Evolutionary conservation across 2,329 filamentous ascomycete species (phyloP).

Genomic region (Akanthomyces dipterigenus): DNA sequence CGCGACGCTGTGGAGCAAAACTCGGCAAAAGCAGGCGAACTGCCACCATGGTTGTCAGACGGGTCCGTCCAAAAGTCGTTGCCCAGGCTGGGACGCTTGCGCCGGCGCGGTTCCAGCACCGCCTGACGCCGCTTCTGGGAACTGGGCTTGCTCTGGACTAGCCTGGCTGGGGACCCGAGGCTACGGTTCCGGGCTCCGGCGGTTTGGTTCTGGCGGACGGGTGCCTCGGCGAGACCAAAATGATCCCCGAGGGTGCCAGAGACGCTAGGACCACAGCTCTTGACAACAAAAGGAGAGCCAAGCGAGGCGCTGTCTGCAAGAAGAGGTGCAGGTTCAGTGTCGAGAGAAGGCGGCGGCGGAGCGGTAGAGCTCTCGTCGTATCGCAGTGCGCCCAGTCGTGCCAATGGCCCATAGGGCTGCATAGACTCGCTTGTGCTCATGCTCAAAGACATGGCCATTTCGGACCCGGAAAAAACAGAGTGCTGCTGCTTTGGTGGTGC

Average conservation of each 20-base stretch:
- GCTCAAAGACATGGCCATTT: conserved; percentile 57
- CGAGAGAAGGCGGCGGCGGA: conserved; percentile 18
- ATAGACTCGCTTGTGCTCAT: conserved; percentile 59
- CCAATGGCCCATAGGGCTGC: conserved; percentile 55
- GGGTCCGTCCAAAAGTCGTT: conserved; percentile 49
- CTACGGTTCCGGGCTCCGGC: conserved; percentile 39
- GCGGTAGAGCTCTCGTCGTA: conserved; percentile 8
- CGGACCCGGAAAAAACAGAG: conserved; percentile 50
- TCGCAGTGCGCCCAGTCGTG: conserved; percentile 42
- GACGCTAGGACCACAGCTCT: conserved; percentile 57
- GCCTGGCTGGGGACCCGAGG: conserved; percentile 47
- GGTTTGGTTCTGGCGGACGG: conserved; percentile 40
- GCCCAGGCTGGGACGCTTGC: conserved; percentile 47
- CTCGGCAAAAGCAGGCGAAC: conserved; percentile 19
- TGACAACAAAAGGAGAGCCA: conserved; percentile 49
- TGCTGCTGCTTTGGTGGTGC: conserved; percentile 31
- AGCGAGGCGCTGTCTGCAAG: conserved; percentile 31
- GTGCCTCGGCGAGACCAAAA: conserved; percentile 24
- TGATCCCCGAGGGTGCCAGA: conserved; percentile 40
- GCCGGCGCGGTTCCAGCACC: conserved; percentile 39
- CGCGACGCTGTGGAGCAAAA: conserved; percentile 29
- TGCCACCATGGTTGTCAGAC: conserved; percentile 19
- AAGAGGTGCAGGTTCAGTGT: conserved; percentile 16
- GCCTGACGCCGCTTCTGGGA: conserved; percentile 49
- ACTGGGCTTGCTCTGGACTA: conserved; percentile 43